Conservation (phyloP, 495 filamentous ascomycete genomes). For the Articulospora tetracladia region DNA sequence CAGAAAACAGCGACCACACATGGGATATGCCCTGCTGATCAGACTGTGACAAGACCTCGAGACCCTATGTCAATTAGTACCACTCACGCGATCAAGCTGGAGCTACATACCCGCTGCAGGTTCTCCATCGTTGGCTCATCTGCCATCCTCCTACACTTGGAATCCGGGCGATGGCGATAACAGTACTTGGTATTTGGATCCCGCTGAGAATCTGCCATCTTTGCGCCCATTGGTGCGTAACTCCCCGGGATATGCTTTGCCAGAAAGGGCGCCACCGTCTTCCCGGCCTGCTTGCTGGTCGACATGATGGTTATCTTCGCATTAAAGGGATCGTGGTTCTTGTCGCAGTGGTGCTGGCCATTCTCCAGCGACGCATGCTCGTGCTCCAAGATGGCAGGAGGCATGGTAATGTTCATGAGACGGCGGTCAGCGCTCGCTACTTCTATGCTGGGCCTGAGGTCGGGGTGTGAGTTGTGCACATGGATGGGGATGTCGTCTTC, state of each 20-base stretch:
- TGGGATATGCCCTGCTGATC: constrained; percentile 94
- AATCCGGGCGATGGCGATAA: constrained; percentile 90
- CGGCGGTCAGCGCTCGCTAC: background rate
- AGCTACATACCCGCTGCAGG: constrained; percentile 68
- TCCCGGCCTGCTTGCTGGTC: constrained; percentile 38
- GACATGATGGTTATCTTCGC: constrained; percentile 19
- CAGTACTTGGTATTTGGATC: constrained; percentile 85
- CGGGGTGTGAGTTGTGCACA: background rate
- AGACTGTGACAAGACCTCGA: constrained; percentile 72
- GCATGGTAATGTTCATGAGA: background rate
- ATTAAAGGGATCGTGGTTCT: constrained; percentile 10
- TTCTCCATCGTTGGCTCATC: constrained; percentile 95
- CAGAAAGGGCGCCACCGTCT: constrained; percentile 75
- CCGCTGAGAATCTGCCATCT: constrained; percentile 27
- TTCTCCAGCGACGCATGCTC: background rate
- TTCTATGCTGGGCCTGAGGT: background rate
- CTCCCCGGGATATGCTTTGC: constrained; percentile 79
- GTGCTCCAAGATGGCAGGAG: background rate
- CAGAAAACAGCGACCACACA: constrained; percentile 96
- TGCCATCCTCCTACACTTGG: constrained; percentile 86
- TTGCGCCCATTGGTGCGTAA: constrained; percentile 65
- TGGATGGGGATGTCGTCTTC: background rate
- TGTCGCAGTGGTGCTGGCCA: constrained; percentile 19
- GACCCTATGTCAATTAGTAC: constrained; percentile 48
- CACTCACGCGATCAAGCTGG: background rate